A percentile compares a stretch with the other conserved stretches of the same genome.
Conservation (phyloP, 805 yeast species). For the Barnettozyma salicaria region DNA sequence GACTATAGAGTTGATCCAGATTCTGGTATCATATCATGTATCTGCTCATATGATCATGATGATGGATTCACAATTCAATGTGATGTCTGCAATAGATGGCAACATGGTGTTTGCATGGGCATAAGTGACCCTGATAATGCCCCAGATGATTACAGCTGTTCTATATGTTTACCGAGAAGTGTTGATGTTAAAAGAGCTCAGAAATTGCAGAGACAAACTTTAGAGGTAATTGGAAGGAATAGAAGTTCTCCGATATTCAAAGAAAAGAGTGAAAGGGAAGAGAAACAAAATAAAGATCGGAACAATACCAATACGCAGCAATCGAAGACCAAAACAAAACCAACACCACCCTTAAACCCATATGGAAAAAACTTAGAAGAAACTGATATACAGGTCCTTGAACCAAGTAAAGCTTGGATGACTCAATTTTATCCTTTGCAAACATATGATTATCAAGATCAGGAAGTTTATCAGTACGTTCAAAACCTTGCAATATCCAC, state of each 20-base stretch:
- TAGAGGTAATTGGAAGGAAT: slow-evolving; percentile 15
- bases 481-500: slow-evolving; percentile 24
- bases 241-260: slow-evolving; percentile 9
- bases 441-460: slow-evolving; percentile 39
- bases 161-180: slow-evolving; percentile 57
- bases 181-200: slow-evolving; percentile 40
- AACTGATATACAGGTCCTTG: slow-evolving; percentile 29
- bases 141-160: slow-evolving; percentile 80
- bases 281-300: too few relatives aligned
- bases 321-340: slow-evolving; percentile 11
- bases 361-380: slow-evolving; percentile 31
- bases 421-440: slow-evolving; percentile 31
- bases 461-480: slow-evolving; percentile 39
- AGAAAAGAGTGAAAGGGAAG: slow-evolving; percentile 8
- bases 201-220: slow-evolving; percentile 31
- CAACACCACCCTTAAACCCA: slow-evolving; percentile 18
- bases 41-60: slow-evolving; percentile 81
- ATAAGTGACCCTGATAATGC: slow-evolving; percentile 65
- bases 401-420: slow-evolving; percentile 32
- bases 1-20: slow-evolving; percentile 68
- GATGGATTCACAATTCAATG: slow-evolving; percentile 95
- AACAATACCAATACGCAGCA: slow-evolving; percentile 3
- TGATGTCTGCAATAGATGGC: slow-evolving; percentile 90
- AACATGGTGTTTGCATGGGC: slow-evolving; percentile 87
- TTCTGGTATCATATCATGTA: slow-evolving; percentile 81